These are phyloP conservation scores for Corchorus capsularis DNA, from an alignment of 345 rosid species.

Conservation along the genomic window DNA sequence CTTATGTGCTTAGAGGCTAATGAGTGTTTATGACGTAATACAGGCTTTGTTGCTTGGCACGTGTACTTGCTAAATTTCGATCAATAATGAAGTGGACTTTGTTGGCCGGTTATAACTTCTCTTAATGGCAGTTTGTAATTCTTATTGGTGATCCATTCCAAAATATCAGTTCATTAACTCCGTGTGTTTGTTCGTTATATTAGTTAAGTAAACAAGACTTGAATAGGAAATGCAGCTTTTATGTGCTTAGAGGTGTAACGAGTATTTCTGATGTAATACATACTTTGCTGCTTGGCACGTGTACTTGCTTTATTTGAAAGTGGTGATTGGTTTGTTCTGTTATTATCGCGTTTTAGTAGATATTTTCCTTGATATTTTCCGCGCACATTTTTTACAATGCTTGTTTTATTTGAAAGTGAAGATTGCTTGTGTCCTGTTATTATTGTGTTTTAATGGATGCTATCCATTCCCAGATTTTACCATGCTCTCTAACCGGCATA, in stretches of 20 bases:
- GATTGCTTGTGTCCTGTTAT: background rate
- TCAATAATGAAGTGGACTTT: slow-evolving; percentile 7
- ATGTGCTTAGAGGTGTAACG: background rate
- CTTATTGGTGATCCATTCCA: background rate
- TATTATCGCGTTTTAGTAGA: background rate
- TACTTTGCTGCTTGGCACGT: background rate
- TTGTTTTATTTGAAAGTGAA: background rate
- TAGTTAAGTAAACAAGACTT: background rate
- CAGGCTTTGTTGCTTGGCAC: too few relatives aligned
- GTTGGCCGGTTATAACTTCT: slow-evolving; percentile 3
- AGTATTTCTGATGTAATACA: background rate
- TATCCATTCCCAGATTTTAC: too few relatives aligned
- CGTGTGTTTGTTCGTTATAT: background rate
- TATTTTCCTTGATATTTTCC: background rate
- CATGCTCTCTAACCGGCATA: background rate
- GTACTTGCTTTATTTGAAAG: background rate
- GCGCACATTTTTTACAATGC: too few relatives aligned
- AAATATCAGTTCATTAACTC: background rate
- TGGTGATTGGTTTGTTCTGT: background rate
- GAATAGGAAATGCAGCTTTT: slow-evolving; percentile 5
- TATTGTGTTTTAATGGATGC: background rate
- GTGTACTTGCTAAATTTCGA: too few relatives aligned
- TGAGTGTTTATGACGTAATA: slow-evolving; percentile 4
- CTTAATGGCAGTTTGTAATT: background rate
- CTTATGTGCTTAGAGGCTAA: background rate